These are phyloP conservation scores for Rhodotorula graminis DNA, from an alignment of 768 basidiomycete species.

Conservation along the genomic window DNA sequence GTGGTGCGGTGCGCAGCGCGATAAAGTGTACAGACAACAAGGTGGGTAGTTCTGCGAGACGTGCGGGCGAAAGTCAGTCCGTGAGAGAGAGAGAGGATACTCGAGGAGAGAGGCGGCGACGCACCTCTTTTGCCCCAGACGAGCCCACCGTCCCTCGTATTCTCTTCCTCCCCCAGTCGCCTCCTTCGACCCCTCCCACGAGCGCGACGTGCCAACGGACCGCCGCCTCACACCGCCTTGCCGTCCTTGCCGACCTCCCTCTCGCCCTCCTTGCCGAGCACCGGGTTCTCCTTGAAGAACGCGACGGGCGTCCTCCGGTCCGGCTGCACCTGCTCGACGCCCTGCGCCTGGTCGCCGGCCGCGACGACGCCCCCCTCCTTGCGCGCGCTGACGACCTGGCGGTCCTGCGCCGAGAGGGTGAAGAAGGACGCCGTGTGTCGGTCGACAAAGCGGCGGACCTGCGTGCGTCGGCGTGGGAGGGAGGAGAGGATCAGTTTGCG, in stretches of 20 bases:
- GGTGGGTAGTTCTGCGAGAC: no score
- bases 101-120: no score
- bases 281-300: slow-evolving; percentile 39
- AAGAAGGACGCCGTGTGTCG: slow-evolving; percentile 30
- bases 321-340: slow-evolving; percentile 14
- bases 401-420: slow-evolving; percentile 33
- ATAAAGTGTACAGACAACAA: no score
- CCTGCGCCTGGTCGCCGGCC: background rate
- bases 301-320: slow-evolving; percentile 26
- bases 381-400: slow-evolving; percentile 18
- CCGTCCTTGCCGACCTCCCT: slow-evolving; percentile 2
- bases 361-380: background rate
- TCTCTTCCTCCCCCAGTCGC: no score
- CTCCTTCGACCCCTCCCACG: no score
- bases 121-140: no score
- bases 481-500: background rate
- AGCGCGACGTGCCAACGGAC: background rate
- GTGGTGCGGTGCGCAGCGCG: no score
- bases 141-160: no score
- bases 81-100: no score
- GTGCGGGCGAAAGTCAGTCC: no score
- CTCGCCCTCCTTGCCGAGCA: slow-evolving; percentile 10
- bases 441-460: slow-evolving; percentile 37
- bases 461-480: background rate
- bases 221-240: background rate